Evolutionary conservation across 805 yeast genomes (phyloP), one percentile per base, ranked within the genome.

Genomic region (Kodamaea sagamina): DNA sequence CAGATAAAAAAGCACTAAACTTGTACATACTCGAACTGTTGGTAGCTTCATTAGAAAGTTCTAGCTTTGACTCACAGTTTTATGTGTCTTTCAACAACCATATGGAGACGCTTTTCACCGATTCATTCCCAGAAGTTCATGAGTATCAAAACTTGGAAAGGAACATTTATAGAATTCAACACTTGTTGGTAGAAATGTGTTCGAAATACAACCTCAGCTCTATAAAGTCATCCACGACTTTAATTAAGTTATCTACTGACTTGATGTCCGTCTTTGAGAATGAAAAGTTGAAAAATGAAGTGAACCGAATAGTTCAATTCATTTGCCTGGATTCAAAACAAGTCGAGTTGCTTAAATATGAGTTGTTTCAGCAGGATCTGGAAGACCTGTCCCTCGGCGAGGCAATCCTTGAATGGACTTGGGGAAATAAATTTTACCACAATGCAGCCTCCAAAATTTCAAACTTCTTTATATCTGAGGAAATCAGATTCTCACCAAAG

Each of bases 71-170:
- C 39, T 61, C 54, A 16, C 44, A 35, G 11, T 58, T 65, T 27
- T 60, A 51, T 39, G 8, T 21, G 4, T 21, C 41, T 6, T 57
- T 57, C 38, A 57, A 62, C 11, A 29, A 29, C 9, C 61, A 65
- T 41, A 47, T 68, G 9, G 71, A 68, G 32, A 39, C 48, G 5
- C 42, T 68, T 13, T 69, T 55, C 46, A 46, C 43, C 5, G 58
- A 59, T 6, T 32, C 46, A 3, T 55, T 55, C 15, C 73, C 73
- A 0, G 42, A 46, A n/a, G 55, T 58, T 8, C 75, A 71, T 47
- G 71, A 69, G 47, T 68, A 59, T 52, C 46, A 57, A 36, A 53
- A 67, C 44, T 38, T 52, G 34, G 65, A 68, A 18, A 49, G 53
- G 40, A 66, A 55, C 46, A 42, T 65, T 12, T 57, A 56, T 25